phyloP scores from a whole-genome alignment of 179 eudicot genomes.

The Nepenthes alata region DNA sequence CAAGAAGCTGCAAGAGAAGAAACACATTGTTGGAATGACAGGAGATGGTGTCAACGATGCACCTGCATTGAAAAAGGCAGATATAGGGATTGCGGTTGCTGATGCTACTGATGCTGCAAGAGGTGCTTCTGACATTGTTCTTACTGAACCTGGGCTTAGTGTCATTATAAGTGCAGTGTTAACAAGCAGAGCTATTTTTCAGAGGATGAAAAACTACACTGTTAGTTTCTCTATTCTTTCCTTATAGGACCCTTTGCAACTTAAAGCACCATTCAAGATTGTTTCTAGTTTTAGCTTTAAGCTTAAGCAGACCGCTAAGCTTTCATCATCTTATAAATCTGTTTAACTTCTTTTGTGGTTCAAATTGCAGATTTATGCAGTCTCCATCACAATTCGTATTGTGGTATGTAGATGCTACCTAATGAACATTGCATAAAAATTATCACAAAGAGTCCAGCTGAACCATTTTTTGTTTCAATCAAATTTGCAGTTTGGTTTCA shows the following conservation, averaged over 20 bases:
- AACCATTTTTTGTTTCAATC: not conserved
- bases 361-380: constrained; percentile 51
- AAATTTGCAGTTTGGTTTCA: constrained; percentile 49
- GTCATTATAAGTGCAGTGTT: constrained; percentile 59
- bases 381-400: constrained; percentile 71
- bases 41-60: constrained; percentile 74
- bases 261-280: not conserved
- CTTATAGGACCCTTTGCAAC: not conserved
- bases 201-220: constrained; percentile 66
- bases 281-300: not conserved
- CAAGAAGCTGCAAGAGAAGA: constrained; percentile 51
- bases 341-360: not conserved
- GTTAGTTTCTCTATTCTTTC: constrained; percentile 16
- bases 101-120: constrained; percentile 69
- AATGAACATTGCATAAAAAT: not conserved
- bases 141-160: constrained; percentile 70
- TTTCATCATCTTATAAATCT: not conserved
- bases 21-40: constrained; percentile 65
- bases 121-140: constrained; percentile 67
- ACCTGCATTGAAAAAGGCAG: constrained; percentile 61
- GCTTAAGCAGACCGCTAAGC: no score
- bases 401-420: constrained; percentile 32
- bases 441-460: not conserved
- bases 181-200: constrained; percentile 65
- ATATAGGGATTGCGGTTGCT: constrained; percentile 63